phyloP scores from a whole-genome alignment of 495 filamentous ascomycete genomes.

The Podospora bellae-mahoneyi region DNA sequence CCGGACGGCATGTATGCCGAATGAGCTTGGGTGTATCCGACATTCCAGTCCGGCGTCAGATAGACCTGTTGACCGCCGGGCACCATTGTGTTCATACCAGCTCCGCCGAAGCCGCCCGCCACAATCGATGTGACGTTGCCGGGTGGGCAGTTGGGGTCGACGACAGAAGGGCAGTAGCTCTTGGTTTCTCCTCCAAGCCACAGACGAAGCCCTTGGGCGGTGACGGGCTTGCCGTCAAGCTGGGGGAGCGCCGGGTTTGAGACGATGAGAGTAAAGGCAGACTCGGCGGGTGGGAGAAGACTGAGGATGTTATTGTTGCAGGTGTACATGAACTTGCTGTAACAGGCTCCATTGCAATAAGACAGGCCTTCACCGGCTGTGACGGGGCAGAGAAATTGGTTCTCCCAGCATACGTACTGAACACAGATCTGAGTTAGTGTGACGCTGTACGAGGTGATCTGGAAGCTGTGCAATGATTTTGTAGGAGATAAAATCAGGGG shows the following conservation, averaged over 20 bases:
- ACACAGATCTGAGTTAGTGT: slow-evolving; percentile 8
- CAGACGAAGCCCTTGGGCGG: slow-evolving; percentile 34
- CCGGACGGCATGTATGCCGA: slow-evolving; percentile 55
- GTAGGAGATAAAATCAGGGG: background rate
- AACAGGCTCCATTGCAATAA: slow-evolving; percentile 34
- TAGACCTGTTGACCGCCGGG: slow-evolving; percentile 67
- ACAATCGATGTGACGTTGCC: slow-evolving; percentile 30
- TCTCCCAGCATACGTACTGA: slow-evolving; percentile 35
- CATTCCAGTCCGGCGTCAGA: slow-evolving; percentile 51
- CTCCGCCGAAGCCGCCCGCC: slow-evolving; percentile 16
- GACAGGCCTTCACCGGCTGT: slow-evolving; percentile 31
- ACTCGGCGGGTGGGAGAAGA: slow-evolving; percentile 34
- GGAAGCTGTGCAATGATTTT: background rate
- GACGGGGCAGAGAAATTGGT: slow-evolving; percentile 34
- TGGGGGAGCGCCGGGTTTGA: slow-evolving; percentile 40
- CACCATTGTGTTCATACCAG: slow-evolving; percentile 46
- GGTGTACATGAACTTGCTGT: slow-evolving; percentile 40
- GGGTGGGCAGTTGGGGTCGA: slow-evolving; percentile 28
- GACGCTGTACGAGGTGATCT: background rate
- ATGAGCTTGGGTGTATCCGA: slow-evolving; percentile 61
- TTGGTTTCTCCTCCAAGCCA: slow-evolving; percentile 44
- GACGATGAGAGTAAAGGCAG: slow-evolving; percentile 39
- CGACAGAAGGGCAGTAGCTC: slow-evolving; percentile 34
- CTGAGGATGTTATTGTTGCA: slow-evolving; percentile 35
- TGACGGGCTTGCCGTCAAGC: slow-evolving; percentile 44